These are phyloP conservation scores for Henckelia pumila DNA, from an alignment of 257 asterid species.

Conservation along the genomic window DNA sequence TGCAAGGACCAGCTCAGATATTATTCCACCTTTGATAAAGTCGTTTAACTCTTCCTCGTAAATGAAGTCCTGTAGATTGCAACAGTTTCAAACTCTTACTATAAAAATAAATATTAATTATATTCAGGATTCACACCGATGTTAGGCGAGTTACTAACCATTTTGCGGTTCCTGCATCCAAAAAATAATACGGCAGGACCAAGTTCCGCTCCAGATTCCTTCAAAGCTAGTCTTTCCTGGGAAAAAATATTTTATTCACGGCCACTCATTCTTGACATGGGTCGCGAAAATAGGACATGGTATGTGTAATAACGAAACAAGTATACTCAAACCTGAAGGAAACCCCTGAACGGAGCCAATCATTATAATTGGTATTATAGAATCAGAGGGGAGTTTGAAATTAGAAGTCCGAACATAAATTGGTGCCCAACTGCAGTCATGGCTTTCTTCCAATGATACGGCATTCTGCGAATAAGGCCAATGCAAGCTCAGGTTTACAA, in stretches of 20 bases:
- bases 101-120: not conserved
- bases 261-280: not conserved
- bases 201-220: constrained; percentile 83
- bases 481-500: too few species aligned
- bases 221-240: constrained; percentile 95
- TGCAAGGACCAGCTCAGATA: constrained; percentile 90
- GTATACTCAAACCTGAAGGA: constrained; percentile 72
- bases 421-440: constrained; percentile 73
- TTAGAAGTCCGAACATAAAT: constrained; percentile 81
- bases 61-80: constrained; percentile 70
- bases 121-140: not conserved
- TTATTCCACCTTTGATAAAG: constrained; percentile 63
- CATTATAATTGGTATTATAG: constrained; percentile 82
- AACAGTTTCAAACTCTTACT: constrained; percentile 13
- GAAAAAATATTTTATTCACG: constrained; percentile 9
- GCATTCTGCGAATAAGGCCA: constrained; percentile 69
- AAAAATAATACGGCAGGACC: constrained; percentile 85
- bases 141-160: constrained; percentile 47
- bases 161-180: constrained; percentile 89
- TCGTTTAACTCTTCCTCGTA: constrained; percentile 75
- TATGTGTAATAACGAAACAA: not conserved
- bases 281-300: not conserved
- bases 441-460: constrained; percentile 64
- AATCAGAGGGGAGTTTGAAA: constrained; percentile 86
- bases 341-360: constrained; percentile 98